Conservation (phyloP, 1,284 basidiomycete genomes). For the Ceratobasidium sp. region DNA sequence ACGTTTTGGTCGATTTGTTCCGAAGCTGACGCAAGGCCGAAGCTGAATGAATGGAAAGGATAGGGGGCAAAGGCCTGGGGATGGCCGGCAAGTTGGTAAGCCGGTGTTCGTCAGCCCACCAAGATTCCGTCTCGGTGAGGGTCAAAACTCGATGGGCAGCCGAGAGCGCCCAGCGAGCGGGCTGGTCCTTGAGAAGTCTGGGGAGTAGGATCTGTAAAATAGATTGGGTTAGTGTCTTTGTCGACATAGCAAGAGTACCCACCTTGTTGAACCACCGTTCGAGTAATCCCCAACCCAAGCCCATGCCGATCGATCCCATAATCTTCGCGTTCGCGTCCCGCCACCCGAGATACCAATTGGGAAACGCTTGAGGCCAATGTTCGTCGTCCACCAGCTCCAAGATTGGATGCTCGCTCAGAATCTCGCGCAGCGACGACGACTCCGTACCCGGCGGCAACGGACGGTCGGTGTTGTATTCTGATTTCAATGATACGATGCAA, state of each 20-base stretch:
- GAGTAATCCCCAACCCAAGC: not conserved
- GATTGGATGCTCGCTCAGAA: not conserved
- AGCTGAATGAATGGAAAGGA: no score
- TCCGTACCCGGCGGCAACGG: no score
- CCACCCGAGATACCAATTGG: not conserved
- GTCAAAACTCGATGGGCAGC: not conserved
- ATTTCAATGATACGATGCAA: no score
- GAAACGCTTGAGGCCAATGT: not conserved
- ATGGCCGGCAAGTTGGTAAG: not conserved
- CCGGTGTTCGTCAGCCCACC: not conserved
- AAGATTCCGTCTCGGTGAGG: not conserved
- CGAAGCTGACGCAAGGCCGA: no score
- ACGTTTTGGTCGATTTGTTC: no score
- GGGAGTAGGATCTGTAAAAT: no score
- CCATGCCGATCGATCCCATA: not conserved
- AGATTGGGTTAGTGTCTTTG: no score
- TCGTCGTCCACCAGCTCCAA: not conserved
- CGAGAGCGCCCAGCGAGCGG: not conserved
- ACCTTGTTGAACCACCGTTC: slow-evolving; percentile 1
- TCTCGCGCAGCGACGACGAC: not conserved
- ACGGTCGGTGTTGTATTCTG: no score
- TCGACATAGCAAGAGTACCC: not conserved
- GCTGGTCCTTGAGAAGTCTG: not conserved
- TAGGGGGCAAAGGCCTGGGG: not conserved
- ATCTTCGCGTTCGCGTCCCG: not conserved